Evolutionary conservation across 257 asterid genomes (phyloP), one percentile per base, ranked within the genome.

Genomic region (Vinca minor): DNA sequence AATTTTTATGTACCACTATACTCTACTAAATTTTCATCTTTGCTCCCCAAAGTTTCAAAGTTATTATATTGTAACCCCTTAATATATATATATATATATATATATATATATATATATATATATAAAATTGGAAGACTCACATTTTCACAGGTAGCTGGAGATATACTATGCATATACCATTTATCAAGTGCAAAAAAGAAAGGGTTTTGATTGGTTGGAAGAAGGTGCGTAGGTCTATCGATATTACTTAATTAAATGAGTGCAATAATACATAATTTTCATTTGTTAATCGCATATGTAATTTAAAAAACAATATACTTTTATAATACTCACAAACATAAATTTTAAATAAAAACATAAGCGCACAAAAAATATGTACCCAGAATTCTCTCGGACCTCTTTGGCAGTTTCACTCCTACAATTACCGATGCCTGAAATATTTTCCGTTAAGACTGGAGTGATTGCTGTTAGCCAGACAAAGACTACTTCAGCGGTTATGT

Each of bases 191-290:
- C 62, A 56, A 56, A 72, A 53, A 39, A 72, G 56, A 39, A 66
- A 44, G 11, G 42, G 41, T 50, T 57, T 10, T 58, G 72, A 52
- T 65, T 72, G 63, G 66, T 65, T 63, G 66, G 54, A 45, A 49
- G n/a, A n/a, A n/a, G 38, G 38, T 47, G 74, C 64, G 34, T 57
- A 42, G 67, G 55, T 36, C 62, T 25, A 14, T 42, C 53, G 47
- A 38, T 34, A 60, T 39, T 71, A 12, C 48, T 71, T 63, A 34
- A 68, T n/a, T n/a, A n/a, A n/a, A n/a, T n/a, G n/a, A n/a, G n/a
- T n/a, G n/a, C n/a, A n/a, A n/a, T n/a, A n/a, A n/a, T n/a, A n/a
- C n/a, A n/a, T n/a, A n/a, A n/a, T n/a, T n/a, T n/a, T n/a, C n/a
- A n/a, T n/a, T n/a, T n/a, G n/a, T n/a, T n/a, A n/a, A n/a, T n/a